Evolutionary conservation across 441 rosid genomes (phyloP).

Genomic region (Theobroma grandiflorum): DNA sequence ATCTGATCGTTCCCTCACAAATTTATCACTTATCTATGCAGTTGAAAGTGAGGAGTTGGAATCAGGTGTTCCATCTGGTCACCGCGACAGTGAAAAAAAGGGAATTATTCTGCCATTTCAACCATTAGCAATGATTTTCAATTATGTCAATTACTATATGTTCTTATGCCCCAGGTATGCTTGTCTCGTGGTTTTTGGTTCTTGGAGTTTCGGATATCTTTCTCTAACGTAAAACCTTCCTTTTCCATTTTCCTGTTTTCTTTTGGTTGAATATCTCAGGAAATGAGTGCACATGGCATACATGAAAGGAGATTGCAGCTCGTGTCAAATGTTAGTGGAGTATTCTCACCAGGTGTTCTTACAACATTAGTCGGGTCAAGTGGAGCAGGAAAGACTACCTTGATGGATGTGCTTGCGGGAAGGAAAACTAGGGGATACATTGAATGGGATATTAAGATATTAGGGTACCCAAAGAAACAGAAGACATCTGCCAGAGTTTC

Average conservation of each 20-base stretch:
- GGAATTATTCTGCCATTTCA: slow-evolving; percentile 98
- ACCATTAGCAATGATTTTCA: slow-evolving; percentile 91
- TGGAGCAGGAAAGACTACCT: slow-evolving; percentile 97
- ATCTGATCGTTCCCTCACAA: slow-evolving; percentile 3
- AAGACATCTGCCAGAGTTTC: slow-evolving; percentile 86
- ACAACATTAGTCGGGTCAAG: slow-evolving; percentile 96
- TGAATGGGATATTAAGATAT: slow-evolving; percentile 86
- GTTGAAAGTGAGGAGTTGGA: slow-evolving; percentile 23
- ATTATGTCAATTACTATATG: slow-evolving; percentile 84
- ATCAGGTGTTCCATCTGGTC: slow-evolving; percentile 28
- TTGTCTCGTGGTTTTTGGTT: slow-evolving; percentile 13
- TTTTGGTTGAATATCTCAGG: slow-evolving; percentile 48
- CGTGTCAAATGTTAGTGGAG: slow-evolving; percentile 84
- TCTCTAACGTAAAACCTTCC: slow-evolving; percentile 13
- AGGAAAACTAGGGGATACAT: slow-evolving; percentile 92
- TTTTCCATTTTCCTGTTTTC: not conserved
- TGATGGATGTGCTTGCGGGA: slow-evolving; percentile 99
- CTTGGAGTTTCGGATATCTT: not conserved
- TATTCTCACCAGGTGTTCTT: slow-evolving; percentile 90
- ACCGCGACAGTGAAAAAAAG: slow-evolving; percentile 46
- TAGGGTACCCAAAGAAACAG: slow-evolving; percentile 85
- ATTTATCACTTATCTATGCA: slow-evolving; percentile 24
- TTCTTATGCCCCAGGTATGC: slow-evolving; percentile 87
- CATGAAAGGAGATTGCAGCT: slow-evolving; percentile 78
- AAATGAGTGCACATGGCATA: slow-evolving; percentile 74